Base-by-base conservation (phyloP, 1,284 basidiomycete species). In the Pseudozyma hubeiensis region DNA sequence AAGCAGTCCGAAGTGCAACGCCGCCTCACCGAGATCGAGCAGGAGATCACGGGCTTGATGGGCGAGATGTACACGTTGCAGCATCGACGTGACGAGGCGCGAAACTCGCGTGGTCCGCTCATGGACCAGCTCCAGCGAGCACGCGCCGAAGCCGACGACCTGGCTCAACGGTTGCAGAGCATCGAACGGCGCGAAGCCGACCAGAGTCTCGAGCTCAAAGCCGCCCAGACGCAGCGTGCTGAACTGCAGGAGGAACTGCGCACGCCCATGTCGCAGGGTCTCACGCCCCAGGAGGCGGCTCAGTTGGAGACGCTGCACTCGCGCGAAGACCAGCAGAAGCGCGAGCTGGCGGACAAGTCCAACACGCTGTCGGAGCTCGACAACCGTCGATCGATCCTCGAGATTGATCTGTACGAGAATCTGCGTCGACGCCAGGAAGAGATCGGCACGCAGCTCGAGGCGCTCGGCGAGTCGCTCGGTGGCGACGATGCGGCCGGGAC, bases 351-450 rank as follows among this genome's bases (percentile, higher is more conserved):
- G 24, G 90, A 92, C 66, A 85, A 92, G 43, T 89, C 90, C 17
- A 90, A 90, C 82, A 86, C 86, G 51, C 90, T 91, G 79, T 89
- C 90, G 52, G 89, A 97, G 93, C 85, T 95, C 58, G 90, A 91
- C 40, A 89, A 90, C 24, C 88, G 88, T 71, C 93, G 93, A 85
- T 92, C 90, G 80, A 86, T 90, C 13, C 86, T 97, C 24, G 93
- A 97, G 84, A 95, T 98, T 54, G 96, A 99, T 84, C 87, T 99
- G 35, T 93, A 92, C 70, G 96, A 99, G 82, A 91, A 91, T 73
- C 87, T 98, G 16, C 88, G 90, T 17, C 89, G 94, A 4, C 88
- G 91, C 14, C 88, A 90, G 41, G 91, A 93, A 57, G 93, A 95
- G 79, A 82, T 97, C 3, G 89, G 90, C 43, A 85, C 86, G 41